A percentile compares a stretch with the other conserved stretches of the same genome.
phyloP scores from a whole-genome alignment of 169 alveolate species.

The Plasmodium gallinaceum region DNA sequence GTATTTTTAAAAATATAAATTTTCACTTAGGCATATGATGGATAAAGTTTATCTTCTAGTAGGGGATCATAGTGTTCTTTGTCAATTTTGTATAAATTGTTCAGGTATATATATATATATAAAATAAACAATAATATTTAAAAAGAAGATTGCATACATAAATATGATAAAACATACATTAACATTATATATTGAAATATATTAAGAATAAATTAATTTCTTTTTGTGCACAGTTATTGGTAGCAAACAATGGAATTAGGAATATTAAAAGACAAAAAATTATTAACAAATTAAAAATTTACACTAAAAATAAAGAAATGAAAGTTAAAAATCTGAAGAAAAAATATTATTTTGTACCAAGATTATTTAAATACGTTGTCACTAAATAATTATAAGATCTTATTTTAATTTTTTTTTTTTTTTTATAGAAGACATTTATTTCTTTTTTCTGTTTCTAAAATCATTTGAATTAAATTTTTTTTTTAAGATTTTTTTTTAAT shows the following conservation, averaged over 20 bases:
- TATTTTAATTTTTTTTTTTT: too few species aligned
- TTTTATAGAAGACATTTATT: neutral
- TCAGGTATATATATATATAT: conserved; percentile 75
- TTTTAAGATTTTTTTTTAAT: conserved; percentile 3
- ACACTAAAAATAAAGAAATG: neutral
- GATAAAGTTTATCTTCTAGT: conserved; percentile 78
- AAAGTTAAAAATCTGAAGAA: neutral
- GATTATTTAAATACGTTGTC: neutral
- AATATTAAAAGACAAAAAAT: neutral
- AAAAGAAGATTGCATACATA: neutral
- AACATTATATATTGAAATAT: conserved; percentile 9
- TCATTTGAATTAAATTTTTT: conserved; percentile 35
- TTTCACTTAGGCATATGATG: conserved; percentile 78
- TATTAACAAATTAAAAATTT: neutral
- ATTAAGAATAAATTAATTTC: neutral
- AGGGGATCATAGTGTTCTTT: conserved; percentile 80
- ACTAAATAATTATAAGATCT: conserved; percentile 3
- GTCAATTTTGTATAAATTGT: conserved; percentile 86
- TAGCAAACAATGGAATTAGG: conserved; percentile 60
- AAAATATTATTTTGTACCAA: conserved; percentile 9
- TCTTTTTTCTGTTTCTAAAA: conserved; percentile 35
- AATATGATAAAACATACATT: neutral
- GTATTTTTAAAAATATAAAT: conserved; percentile 6
- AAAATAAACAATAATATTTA: conserved; percentile 1
- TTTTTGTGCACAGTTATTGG: conserved; percentile 35